phyloP scores from a whole-genome alignment of 495 filamentous ascomycete genomes.

The Melanomma pulvis-pyrius region DNA sequence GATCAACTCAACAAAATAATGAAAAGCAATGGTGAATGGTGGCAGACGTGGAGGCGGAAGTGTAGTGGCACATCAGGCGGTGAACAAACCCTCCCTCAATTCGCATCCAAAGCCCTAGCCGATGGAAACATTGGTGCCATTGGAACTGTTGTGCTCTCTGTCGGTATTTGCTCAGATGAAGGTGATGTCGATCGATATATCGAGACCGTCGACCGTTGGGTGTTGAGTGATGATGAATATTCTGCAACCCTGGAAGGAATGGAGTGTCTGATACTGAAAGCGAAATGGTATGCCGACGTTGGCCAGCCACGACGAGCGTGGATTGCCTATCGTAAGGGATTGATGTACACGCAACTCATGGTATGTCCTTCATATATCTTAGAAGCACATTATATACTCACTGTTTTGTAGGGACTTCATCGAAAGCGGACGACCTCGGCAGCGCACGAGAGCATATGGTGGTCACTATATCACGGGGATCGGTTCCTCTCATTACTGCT shows the following conservation, averaged over 20 bases:
- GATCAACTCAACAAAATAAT: slow-evolving; percentile 30
- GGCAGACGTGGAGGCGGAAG: slow-evolving; percentile 37
- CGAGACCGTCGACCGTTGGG: slow-evolving; percentile 46
- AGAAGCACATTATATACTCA: background rate
- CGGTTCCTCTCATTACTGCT: slow-evolving; percentile 53
- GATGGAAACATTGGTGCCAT: slow-evolving; percentile 37
- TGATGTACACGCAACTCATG: slow-evolving; percentile 54
- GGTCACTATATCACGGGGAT: slow-evolving; percentile 49
- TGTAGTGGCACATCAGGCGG: slow-evolving; percentile 32
- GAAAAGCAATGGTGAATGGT: slow-evolving; percentile 36
- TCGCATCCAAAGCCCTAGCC: slow-evolving; percentile 27
- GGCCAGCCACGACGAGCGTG: slow-evolving; percentile 58
- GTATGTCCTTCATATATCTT: slow-evolving; percentile 9
- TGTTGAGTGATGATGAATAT: slow-evolving; percentile 55
- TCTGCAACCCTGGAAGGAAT: slow-evolving; percentile 55
- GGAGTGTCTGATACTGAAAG: slow-evolving; percentile 52
- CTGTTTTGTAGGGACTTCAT: slow-evolving; percentile 31
- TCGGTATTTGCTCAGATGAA: slow-evolving; percentile 34
- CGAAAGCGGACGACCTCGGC: slow-evolving; percentile 34
- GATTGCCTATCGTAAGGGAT: slow-evolving; percentile 52
- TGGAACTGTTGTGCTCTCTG: slow-evolving; percentile 38
- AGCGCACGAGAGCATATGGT: slow-evolving; percentile 50
- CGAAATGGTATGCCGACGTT: slow-evolving; percentile 53
- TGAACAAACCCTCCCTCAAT: slow-evolving; percentile 23
- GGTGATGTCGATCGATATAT: slow-evolving; percentile 43